phyloP scores from a whole-genome alignment of 352 stramenopile genomes.

The Globisporangium spinosum region DNA sequence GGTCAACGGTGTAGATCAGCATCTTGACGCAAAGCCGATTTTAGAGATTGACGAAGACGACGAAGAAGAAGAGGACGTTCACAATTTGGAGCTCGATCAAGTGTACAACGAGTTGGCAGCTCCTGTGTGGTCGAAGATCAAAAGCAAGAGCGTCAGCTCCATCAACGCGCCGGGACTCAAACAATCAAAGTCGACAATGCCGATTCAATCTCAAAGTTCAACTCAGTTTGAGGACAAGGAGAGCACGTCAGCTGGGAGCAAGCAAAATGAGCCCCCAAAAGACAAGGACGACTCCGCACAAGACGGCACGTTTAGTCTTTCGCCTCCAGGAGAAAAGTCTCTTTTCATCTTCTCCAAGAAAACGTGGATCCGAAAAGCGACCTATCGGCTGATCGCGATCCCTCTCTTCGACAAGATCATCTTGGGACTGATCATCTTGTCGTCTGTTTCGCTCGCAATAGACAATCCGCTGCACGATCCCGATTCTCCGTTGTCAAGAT shows the following conservation, averaged over 20 bases:
- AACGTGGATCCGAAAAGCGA: constrained; percentile 34
- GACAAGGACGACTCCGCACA: neutral
- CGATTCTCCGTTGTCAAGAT: constrained; percentile 27
- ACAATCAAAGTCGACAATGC: neutral
- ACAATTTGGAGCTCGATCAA: constrained; percentile 22
- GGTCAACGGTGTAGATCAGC: neutral
- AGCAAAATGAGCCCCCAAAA: neutral
- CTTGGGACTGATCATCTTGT: constrained; percentile 78
- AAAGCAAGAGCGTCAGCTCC: neutral
- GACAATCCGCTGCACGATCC: constrained; percentile 83
- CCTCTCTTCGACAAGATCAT: constrained; percentile 79
- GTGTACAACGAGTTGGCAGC: constrained; percentile 19
- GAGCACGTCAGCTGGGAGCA: neutral
- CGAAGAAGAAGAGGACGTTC: constrained; percentile 37
- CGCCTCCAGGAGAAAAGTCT: constrained; percentile 21
- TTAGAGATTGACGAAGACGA: constrained; percentile 27
- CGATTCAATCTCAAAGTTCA: neutral
- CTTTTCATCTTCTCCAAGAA: constrained; percentile 53
- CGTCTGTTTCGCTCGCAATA: constrained; percentile 79
- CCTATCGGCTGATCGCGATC: constrained; percentile 56
- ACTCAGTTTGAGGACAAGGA: neutral
- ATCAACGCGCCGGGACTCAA: neutral
- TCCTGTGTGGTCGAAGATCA: neutral
- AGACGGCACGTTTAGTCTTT: constrained; percentile 11
- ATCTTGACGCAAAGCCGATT: constrained; percentile 12